Evolutionary conservation across 257 asterid species (phyloP).

Genomic region (Nicotiana sylvestris): DNA sequence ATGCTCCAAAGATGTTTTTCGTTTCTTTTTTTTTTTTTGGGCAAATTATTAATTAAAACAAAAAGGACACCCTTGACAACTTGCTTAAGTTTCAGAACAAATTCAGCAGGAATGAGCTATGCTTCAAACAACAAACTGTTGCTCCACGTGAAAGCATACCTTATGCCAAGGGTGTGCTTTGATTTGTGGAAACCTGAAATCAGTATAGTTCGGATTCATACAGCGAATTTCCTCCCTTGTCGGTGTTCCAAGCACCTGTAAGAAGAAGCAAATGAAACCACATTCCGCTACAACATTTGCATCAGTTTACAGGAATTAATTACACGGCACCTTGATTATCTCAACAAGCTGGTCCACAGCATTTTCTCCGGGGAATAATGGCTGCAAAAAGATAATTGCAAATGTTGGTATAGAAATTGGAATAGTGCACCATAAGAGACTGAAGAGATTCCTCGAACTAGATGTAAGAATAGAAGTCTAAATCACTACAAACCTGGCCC

Average conservation of each 20-base stretch:
- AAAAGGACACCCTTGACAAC: not conserved
- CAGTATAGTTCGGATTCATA: slow-evolving; percentile 88
- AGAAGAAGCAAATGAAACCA: slow-evolving; percentile 19
- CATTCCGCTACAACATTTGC: slow-evolving; percentile 4
- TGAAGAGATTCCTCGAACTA: not conserved
- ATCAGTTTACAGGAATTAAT: slow-evolving; percentile 9
- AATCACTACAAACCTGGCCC: slow-evolving; percentile 60
- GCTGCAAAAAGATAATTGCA: slow-evolving; percentile 37
- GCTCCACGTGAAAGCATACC: slow-evolving; percentile 33
- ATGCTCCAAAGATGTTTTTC: not conserved
- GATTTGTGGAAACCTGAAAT: slow-evolving; percentile 89
- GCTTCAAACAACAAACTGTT: not conserved
- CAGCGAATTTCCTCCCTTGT: slow-evolving; percentile 95
- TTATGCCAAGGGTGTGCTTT: slow-evolving; percentile 99
- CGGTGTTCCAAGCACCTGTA: slow-evolving; percentile 94
- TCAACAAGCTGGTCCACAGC: slow-evolving; percentile 98
- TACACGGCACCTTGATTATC: slow-evolving; percentile 67
- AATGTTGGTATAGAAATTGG: slow-evolving; percentile 19
- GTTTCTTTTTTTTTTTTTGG: not conserved
- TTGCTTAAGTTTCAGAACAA: not conserved
- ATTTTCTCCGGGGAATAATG: slow-evolving; percentile 94
- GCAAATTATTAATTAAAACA: not conserved
- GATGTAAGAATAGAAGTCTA: not conserved
- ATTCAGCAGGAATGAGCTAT: not conserved
- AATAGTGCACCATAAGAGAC: not conserved